Evolutionary conservation across 2,329 filamentous ascomycete species (phyloP), one percentile per base, ranked within the genome.

Genomic region (Sclerotinia borealis): DNA sequence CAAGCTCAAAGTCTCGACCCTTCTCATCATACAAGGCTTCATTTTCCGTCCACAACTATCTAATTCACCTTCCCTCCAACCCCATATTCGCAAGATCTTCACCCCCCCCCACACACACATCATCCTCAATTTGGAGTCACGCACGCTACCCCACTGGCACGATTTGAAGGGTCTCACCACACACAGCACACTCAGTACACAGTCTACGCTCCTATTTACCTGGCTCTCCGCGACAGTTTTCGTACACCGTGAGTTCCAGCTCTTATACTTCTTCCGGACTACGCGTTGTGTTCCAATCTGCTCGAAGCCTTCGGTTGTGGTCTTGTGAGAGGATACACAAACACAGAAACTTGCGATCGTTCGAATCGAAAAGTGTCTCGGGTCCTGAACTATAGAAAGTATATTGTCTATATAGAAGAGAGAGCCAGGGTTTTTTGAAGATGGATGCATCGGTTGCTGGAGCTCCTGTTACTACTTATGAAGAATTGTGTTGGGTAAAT

Each of bases 241-340:
- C n/a, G 43, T 62, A 58, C 51, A 39, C 39, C 39, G 25, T 25
- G 43, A 48, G 34, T 49, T 48, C 60, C 31, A 31, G 27, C 52
- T 22, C 19, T 31, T 10, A 34, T 56, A 45, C 52, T 56, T 56
- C 19, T 55, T 31, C 52, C 27, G 27, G 52, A 10, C 39, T 31
- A 55, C 52, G 19, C 27, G 37, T 27, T 62, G 60, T 58, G 41
- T 58, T 58, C 52, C 34, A 2, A 56, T 43, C 52, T 56, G 51
- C 41, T 58, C 45, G 50, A 58, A 48, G 45, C 60, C 50, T 49
- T 39, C 29, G 22, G 19, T 62, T 62, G 60, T 62, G 34, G 19
- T 58, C 31, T 27, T 49, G 60, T 58, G 39, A 56, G 27, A 45
- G 13, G 31, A n/a, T 37, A 36, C 43, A 59, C 55, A 13, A 17